A percentile compares a stretch with the other conserved stretches of the same genome.
phyloP scores from a whole-genome alignment of 192 early-diverging fungal species.

The Linnemannia elongata region DNA sequence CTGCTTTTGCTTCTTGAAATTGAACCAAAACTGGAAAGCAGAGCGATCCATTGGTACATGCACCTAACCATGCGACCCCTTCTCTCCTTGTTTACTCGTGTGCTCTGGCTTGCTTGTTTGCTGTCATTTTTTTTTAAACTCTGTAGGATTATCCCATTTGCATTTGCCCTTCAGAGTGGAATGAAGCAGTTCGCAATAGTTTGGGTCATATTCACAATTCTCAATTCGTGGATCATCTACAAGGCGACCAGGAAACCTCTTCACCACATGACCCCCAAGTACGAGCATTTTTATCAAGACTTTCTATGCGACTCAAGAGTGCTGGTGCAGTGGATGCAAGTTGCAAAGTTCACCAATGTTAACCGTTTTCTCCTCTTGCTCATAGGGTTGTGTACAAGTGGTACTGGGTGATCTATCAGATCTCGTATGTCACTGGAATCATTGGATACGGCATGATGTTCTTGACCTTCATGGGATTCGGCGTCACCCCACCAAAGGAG shows the following conservation, averaged over 20 bases:
- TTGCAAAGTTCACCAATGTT: not conserved
- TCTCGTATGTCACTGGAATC: conserved; percentile 69
- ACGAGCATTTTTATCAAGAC: not conserved
- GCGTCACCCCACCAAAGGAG: conserved; percentile 15
- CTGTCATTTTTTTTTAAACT: conserved; percentile 18
- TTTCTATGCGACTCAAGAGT: not conserved
- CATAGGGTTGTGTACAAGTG: conserved; percentile 71
- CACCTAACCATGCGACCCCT: not conserved
- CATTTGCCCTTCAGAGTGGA: conserved; percentile 18
- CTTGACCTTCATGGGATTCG: conserved; percentile 68
- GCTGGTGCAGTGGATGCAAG: not conserved
- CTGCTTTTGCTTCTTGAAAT: not conserved
- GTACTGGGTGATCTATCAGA: conserved; percentile 70
- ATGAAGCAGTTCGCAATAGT: conserved; percentile 38
- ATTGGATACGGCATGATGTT: conserved; percentile 68
- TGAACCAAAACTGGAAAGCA: not conserved
- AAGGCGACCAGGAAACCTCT: conserved; percentile 72
- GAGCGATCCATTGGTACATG: not conserved
- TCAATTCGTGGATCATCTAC: conserved; percentile 64
- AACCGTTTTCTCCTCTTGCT: conserved; percentile 7
- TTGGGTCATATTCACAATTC: conserved; percentile 36
- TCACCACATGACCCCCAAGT: conserved; percentile 69
- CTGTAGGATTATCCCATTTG: conserved; percentile 36
- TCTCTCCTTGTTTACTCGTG: not conserved
- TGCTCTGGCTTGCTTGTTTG: not conserved